Conservation (phyloP, 2,329 filamentous ascomycete genomes). For the Cytospora piceicola region DNA sequence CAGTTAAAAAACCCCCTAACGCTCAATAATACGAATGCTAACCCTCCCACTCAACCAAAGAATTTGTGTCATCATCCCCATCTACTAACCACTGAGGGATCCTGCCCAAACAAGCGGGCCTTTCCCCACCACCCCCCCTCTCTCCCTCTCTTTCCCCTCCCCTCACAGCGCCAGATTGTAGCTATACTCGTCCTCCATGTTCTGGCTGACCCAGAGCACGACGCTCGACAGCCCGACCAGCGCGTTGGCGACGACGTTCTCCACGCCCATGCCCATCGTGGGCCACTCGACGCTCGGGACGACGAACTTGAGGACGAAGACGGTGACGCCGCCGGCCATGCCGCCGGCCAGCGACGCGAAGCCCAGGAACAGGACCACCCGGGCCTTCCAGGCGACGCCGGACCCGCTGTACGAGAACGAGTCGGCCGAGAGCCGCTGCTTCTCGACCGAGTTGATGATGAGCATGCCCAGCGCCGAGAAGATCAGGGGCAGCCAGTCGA, state of each 20-base stretch:
- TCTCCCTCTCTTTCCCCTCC: neutral
- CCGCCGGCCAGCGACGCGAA: slow-evolving; percentile 68
- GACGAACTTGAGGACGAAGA: slow-evolving; percentile 68
- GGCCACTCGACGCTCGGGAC: slow-evolving; percentile 62
- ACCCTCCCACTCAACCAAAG: slow-evolving; percentile 1
- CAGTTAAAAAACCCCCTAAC: slow-evolving; percentile 4
- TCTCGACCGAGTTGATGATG: slow-evolving; percentile 73
- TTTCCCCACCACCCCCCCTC: no score
- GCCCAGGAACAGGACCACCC: slow-evolving; percentile 68
- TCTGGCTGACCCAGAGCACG: slow-evolving; percentile 70
- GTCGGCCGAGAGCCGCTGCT: slow-evolving; percentile 66
- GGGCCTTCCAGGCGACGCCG: slow-evolving; percentile 70
- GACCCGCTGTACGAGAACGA: slow-evolving; percentile 65
- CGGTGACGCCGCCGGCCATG: slow-evolving; percentile 71
- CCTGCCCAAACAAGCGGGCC: neutral
- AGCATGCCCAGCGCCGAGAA: slow-evolving; percentile 71
- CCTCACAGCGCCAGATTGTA: slow-evolving; percentile 66
- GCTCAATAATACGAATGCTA: slow-evolving; percentile 7
- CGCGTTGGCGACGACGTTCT: slow-evolving; percentile 68
- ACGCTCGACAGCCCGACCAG: slow-evolving; percentile 66
- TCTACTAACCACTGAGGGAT: neutral
- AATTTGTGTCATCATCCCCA: neutral
- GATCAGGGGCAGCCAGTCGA: slow-evolving; percentile 72
- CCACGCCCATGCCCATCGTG: slow-evolving; percentile 65
- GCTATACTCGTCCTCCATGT: slow-evolving; percentile 73